Evolutionary conservation across 148 eudicot species (phyloP), one percentile per base, ranked within the genome.

Genomic region (Camellia granthamiana): DNA sequence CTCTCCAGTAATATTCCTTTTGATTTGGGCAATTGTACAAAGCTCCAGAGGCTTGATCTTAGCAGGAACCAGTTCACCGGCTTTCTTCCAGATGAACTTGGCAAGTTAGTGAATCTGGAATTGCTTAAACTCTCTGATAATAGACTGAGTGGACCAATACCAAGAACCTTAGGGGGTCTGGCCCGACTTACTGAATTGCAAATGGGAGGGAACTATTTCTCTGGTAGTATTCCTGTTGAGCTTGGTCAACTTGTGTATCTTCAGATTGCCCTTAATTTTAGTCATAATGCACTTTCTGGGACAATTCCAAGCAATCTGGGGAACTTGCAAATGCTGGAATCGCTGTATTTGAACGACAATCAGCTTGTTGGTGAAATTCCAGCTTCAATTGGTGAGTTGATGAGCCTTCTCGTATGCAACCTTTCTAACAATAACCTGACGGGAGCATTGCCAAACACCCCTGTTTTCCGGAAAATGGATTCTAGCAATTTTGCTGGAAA

Each of bases 121-220:
- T 87, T 91, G 79, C 93, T 95, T n/a, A 91, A 89, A 80, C 84
- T 93, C 44, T 95, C 98, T 44, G 98, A 93, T 86, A 95, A 93
- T 75, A 79, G 73, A 63, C 81, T 95, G 9, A 86, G 84, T 4
- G 98, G 95, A 19, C 75, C 60, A 6, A 88, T 95, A 77, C 96
- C 98, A 55, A 82, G 80, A 18, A 84, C 86, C 38, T 71, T 93
- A 59, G 98, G 98, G 75, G 83, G 83, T 75, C 84, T 93, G 16
- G 73, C 88, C 43, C 88, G 86, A 78, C 79, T 95, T 55, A 90
- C 94, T 0, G 98, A 93, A 77, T 82, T 95, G 77, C 97, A 93
- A 79, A 90, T 93, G 92, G 99, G 99, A 21, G 97, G 99, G 18
- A 95, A 93, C 81, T 84, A 81, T 58, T 89, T 95, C 69, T 84